These are phyloP conservation scores for Tetradesmus lagerheimii DNA, from an alignment of 139 green algal species.

Conservation along the genomic window DNA sequence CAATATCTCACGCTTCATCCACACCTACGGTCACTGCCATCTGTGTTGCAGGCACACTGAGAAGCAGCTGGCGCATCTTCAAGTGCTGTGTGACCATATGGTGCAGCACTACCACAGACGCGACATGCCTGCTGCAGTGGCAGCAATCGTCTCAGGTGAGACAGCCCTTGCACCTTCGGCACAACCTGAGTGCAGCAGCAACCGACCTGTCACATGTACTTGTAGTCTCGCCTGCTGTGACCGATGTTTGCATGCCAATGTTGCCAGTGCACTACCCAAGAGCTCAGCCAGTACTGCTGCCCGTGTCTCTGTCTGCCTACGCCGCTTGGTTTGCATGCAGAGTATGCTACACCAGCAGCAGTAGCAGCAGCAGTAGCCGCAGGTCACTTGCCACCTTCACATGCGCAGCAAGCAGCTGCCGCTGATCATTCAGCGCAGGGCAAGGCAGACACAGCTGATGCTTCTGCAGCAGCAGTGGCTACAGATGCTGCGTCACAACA, in stretches of 20 bases:
- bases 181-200: background rate
- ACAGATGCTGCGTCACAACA: background rate
- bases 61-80: constrained; percentile 13
- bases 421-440: background rate
- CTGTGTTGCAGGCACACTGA: background rate
- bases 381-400: background rate
- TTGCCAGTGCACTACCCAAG: background rate
- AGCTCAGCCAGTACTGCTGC: background rate
- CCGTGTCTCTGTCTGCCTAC: background rate
- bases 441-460: background rate
- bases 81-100: background rate
- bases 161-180: background rate
- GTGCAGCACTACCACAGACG: background rate
- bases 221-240: background rate
- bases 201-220: background rate
- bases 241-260: background rate
- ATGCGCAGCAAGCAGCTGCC: background rate
- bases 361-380: background rate
- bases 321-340: background rate
- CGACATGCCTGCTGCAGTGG: background rate
- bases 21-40: no score
- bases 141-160: constrained; percentile 19
- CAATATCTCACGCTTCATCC: no score
- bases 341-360: background rate
- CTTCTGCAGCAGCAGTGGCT: background rate